phyloP scores from a whole-genome alignment of 257 asterid genomes.

The Buddleja alternifolia region DNA sequence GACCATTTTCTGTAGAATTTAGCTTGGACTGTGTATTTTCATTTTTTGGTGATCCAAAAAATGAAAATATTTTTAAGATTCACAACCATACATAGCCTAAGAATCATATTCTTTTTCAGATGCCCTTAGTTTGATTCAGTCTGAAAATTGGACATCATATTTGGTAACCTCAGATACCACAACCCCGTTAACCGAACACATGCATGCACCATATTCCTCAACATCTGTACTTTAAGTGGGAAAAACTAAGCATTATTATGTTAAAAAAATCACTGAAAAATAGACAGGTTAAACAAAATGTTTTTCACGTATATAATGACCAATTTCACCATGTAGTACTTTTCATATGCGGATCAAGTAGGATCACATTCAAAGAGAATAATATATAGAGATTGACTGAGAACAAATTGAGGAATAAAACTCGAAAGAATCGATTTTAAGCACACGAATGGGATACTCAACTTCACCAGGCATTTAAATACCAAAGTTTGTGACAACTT shows the following conservation, averaged over 20 bases:
- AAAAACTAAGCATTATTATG: not conserved
- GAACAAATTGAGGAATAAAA: not conserved
- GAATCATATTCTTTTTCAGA: too few species aligned
- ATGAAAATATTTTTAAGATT: too few species aligned
- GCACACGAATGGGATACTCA: slow-evolving; percentile 5
- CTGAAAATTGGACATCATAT: not conserved
- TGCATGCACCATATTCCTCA: slow-evolving; percentile 7
- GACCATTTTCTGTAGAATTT: too few species aligned
- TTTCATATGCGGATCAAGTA: not conserved
- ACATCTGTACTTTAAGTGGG: not conserved
- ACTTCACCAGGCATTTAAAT: slow-evolving; percentile 17
- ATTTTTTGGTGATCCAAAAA: too few species aligned
- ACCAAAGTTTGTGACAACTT: not conserved
- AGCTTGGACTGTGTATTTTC: too few species aligned
- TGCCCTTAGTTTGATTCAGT: not conserved
- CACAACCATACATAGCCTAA: too few species aligned
- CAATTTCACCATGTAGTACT: not conserved
- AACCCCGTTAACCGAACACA: not conserved
- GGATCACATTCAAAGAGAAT: not conserved
- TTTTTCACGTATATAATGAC: not conserved
- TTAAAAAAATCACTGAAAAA: not conserved
- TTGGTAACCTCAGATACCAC: slow-evolving; percentile 6
- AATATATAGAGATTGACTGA: not conserved
- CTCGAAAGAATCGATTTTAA: not conserved
- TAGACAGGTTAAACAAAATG: not conserved